Evolutionary conservation across 176 grass and related monocot species (phyloP), one percentile per base, ranked within the genome.

Genomic region (Bromus sterilis): DNA sequence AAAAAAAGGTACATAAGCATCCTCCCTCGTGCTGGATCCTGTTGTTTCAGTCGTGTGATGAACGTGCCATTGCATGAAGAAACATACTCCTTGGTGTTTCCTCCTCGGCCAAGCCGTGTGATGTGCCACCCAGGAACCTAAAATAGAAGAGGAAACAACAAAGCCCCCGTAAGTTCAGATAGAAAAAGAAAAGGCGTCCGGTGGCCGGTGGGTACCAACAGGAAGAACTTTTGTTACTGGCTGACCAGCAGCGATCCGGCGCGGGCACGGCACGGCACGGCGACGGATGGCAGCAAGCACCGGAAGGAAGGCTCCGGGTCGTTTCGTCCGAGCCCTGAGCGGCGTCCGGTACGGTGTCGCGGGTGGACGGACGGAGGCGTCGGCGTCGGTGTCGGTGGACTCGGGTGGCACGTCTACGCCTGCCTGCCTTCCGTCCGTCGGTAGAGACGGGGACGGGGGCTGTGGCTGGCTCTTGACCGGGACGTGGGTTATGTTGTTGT

Each of bases 361-460:
- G 24, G 64, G 78, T 48, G 55, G 65, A 5, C 0, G 34, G 42
- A 34, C 6, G 44, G 16, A 33, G 21, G 21, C 78, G 59, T 56
- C 58, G 56, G 63, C 32, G 83, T 55, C 13, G 72, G 72, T 62
- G 39, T 55, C 59, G 74, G 56, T 75, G 59, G 81, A 7, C 37
- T 62, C 53, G 36, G 37, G 20, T 7, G 58, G 36, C 69, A 36
- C 49, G 40, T 36, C 80, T 18, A 28, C 44, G 23, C 24, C 1
- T 40, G 65, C 18, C 30, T 1, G 26, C 7, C 30, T 64, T 32
- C 15, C 57, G 57, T 60, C 56, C 26, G 60, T 33, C 61, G 23
- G 49, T 55, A 9, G 29, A 63, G 30, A 4, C 61, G 30, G 7
- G 0, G 34, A 68, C 66, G 21, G 35, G 66, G n/a, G n/a, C n/a